Evolutionary conservation across 73 alveolate genomes (phyloP).

Genomic region (Paramecium primaurelia): DNA sequence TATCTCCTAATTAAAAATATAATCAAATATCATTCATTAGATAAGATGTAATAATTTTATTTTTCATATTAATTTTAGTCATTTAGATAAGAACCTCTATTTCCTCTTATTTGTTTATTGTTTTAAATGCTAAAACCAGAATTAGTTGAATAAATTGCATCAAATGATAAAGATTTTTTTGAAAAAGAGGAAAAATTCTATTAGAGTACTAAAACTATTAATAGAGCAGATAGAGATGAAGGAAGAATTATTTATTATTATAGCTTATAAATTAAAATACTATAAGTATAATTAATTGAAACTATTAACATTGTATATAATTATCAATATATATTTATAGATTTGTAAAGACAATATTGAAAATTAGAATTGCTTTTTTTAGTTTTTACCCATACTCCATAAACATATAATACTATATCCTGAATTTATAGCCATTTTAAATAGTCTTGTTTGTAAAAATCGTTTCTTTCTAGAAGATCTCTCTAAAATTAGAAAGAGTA

Average conservation of each 20-base stretch:
- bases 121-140: background rate
- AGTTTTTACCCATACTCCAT: background rate
- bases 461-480: background rate
- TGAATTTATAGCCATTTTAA: background rate
- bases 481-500: background rate
- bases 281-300: background rate
- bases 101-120: background rate
- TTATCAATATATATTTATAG: background rate
- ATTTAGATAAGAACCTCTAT: slow-evolving; percentile 30
- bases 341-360: slow-evolving; percentile 30
- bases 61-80: background rate
- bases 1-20: background rate
- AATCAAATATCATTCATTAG: slow-evolving; percentile 3
- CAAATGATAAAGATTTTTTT: background rate
- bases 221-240: background rate
- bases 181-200: background rate
- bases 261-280: background rate
- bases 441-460: background rate
- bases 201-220: background rate
- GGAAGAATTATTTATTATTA: background rate
- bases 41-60: background rate
- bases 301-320: background rate
- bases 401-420: background rate
- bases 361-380: slow-evolving; percentile 10
- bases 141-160: background rate